Evolutionary conservation across 495 filamentous ascomycete genomes (phyloP).

Genomic region (Aspergillus incahuasiensis): DNA sequence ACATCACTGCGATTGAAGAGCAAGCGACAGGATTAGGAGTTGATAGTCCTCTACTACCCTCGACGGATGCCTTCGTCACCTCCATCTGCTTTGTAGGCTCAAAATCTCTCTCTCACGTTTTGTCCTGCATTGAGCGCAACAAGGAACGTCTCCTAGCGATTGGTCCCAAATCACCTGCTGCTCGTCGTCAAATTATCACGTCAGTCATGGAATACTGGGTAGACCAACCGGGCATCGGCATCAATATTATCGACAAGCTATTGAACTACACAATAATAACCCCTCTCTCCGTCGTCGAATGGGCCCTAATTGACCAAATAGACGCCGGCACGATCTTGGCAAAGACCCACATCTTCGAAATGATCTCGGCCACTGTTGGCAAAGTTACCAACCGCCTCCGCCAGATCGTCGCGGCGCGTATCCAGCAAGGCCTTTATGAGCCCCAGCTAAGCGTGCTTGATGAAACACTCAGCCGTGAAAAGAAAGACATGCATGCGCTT

Average conservation of each 20-base stretch:
- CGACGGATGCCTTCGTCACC: constrained; percentile 90
- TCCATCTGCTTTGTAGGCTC: constrained; percentile 86
- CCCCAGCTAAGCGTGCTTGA: constrained; percentile 61
- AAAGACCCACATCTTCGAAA: constrained; percentile 75
- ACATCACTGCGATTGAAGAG: constrained; percentile 72
- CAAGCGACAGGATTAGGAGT: constrained; percentile 63
- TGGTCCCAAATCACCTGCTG: constrained; percentile 64
- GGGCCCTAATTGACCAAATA: constrained; percentile 67
- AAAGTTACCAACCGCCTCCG: constrained; percentile 90
- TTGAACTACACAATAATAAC: constrained; percentile 95
- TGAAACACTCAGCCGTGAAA: constrained; percentile 60
- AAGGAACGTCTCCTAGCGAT: constrained; percentile 84
- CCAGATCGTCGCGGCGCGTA: constrained; percentile 66
- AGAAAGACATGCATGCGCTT: constrained; percentile 66
- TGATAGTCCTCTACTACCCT: constrained; percentile 68
- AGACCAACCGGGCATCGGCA: constrained; percentile 86
- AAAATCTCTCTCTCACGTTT: constrained; percentile 92
- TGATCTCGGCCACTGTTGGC: constrained; percentile 78
- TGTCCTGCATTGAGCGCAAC: constrained; percentile 92
- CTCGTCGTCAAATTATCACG: constrained; percentile 80
- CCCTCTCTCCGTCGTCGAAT: constrained; percentile 77
- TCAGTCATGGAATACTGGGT: constrained; percentile 91
- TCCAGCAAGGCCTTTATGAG: constrained; percentile 48
- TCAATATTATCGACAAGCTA: constrained; percentile 92
- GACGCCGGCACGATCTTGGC: constrained; percentile 65